Conservation (phyloP, 257 asterid species). For the Forsythia suspensa region DNA sequence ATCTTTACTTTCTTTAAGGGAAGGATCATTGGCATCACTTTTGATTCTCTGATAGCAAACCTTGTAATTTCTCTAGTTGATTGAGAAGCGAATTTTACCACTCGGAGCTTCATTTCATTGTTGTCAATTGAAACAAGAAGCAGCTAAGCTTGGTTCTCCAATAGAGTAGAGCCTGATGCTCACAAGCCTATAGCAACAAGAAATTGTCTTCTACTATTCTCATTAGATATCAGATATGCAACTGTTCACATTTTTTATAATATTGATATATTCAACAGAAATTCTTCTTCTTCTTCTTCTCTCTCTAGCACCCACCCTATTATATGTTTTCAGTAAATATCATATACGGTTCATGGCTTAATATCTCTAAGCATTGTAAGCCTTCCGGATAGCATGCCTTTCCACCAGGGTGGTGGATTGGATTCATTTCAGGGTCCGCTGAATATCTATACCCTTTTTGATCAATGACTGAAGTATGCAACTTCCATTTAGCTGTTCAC, state of each 20-base stretch:
- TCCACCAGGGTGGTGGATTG: not conserved
- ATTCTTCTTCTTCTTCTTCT: not conserved
- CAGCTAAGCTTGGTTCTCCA: not conserved
- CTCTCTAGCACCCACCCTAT: not conserved
- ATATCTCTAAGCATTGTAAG: not conserved
- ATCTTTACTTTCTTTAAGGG: slow-evolving; percentile 1
- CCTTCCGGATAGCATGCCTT: not conserved
- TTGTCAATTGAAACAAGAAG: not conserved
- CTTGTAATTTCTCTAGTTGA: not conserved
- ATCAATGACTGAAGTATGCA: not conserved
- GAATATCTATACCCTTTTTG: not conserved
- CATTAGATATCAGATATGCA: not conserved
- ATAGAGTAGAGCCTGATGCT: not conserved
- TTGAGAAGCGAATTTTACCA: not conserved
- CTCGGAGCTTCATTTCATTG: not conserved
- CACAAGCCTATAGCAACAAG: not conserved
- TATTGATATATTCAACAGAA: not conserved
- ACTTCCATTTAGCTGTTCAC: not conserved
- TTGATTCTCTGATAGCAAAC: not conserved
- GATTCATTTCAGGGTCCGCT: not conserved
- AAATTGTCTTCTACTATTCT: not conserved
- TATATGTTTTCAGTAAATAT: too few species aligned
- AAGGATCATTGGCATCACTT: not conserved
- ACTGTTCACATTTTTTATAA: not conserved
- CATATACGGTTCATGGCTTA: not conserved